phyloP scores from a whole-genome alignment of 768 basidiomycete genomes.

The Termitomyces sp. region DNA sequence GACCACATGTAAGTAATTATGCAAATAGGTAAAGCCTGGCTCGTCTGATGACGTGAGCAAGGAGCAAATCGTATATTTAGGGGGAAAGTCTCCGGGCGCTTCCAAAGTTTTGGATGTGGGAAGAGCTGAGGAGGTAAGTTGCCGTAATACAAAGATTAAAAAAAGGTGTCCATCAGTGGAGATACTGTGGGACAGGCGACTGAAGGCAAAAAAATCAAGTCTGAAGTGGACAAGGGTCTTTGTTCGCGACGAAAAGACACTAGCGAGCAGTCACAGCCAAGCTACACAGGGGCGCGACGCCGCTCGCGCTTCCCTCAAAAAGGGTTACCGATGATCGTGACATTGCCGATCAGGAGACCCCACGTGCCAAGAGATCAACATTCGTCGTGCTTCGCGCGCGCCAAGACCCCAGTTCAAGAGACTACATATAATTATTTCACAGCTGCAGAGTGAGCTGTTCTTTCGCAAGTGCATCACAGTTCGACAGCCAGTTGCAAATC shows the following conservation, averaged over 20 bases:
- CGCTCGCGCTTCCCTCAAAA: not conserved
- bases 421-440: too few species aligned
- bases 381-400: not conserved
- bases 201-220: not conserved
- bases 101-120: not conserved
- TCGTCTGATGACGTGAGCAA: conserved; percentile 8
- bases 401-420: too few species aligned
- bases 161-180: not conserved
- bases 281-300: not conserved
- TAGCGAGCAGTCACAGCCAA: not conserved
- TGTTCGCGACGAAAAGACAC: not conserved
- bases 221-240: not conserved
- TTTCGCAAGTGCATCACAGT: too few species aligned
- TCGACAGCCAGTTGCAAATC: too few species aligned
- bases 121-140: not conserved
- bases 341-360: not conserved
- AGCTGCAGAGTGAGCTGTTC: too few species aligned
- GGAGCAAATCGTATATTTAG: not conserved
- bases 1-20: conserved; percentile 6
- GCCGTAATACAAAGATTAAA: not conserved
- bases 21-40: not conserved
- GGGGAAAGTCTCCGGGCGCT: conserved; percentile 2
- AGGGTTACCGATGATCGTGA: not conserved
- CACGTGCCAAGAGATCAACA: not conserved
- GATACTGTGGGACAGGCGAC: not conserved